Conservation (phyloP, 2,329 filamentous ascomycete species). For the Aspergillus transmontanensis region DNA sequence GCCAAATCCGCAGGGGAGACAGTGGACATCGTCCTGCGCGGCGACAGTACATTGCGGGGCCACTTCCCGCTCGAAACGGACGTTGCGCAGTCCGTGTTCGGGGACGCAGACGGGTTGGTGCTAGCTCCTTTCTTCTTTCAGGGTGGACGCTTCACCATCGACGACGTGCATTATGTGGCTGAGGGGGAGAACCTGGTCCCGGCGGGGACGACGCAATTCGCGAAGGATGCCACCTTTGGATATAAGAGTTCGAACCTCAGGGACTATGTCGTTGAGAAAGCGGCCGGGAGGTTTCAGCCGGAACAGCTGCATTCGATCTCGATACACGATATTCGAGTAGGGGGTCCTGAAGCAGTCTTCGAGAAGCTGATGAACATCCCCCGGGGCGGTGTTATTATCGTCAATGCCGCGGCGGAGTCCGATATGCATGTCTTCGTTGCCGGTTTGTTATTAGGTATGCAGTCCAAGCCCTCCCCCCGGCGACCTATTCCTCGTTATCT, state of each 20-base stretch:
- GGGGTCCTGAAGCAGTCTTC: conserved; percentile 48
- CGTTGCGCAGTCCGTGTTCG: conserved; percentile 54
- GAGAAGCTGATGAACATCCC: conserved; percentile 42
- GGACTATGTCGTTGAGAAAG: conserved; percentile 60
- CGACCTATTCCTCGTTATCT: background rate
- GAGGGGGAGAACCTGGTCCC: conserved; percentile 54
- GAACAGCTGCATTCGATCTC: conserved; percentile 49
- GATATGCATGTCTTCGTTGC: conserved; percentile 60
- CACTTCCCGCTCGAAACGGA: conserved; percentile 61
- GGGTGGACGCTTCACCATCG: conserved; percentile 60
- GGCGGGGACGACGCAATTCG: conserved; percentile 58
- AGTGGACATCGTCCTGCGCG: conserved; percentile 59
- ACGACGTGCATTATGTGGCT: conserved; percentile 61
- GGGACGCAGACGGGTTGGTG: conserved; percentile 55
- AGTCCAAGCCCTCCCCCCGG: too few species aligned
- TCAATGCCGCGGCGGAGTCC: conserved; percentile 57
- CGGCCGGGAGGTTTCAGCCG: conserved; percentile 42
- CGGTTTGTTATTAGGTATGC: conserved; percentile 47
- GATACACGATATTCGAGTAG: conserved; percentile 52
- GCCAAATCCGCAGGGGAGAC: conserved; percentile 40
- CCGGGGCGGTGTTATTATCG: conserved; percentile 49
- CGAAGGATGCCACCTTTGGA: conserved; percentile 60
- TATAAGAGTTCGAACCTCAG: conserved; percentile 57
- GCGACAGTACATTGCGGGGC: conserved; percentile 60
- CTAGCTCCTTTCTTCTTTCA: conserved; percentile 63